Percentiles rank a stretch among this genome's conserved stretches.
Conservation (phyloP, 345 rosid genomes). For the Clausena lansium region DNA sequence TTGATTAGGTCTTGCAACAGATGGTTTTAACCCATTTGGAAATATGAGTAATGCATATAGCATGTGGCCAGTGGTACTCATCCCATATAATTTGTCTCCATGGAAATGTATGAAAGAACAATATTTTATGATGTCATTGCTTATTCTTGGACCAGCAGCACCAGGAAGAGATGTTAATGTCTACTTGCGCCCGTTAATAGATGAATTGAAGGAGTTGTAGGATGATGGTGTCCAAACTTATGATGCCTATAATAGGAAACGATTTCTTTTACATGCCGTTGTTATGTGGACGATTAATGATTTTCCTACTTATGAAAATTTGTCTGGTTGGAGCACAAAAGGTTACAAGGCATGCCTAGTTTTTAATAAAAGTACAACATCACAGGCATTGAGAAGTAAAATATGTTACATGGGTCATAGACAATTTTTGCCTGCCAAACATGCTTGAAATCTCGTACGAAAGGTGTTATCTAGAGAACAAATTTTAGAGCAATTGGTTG, state of each 20-base stretch:
- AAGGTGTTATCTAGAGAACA: not conserved
- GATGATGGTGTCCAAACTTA: not conserved
- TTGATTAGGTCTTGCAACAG: not conserved
- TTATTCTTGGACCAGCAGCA: not conserved
- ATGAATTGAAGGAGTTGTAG: not conserved
- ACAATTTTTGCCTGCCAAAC: too few species aligned
- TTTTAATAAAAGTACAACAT: not conserved
- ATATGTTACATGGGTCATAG: not conserved
- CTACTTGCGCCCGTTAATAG: not conserved
- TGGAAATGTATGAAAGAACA: not conserved
- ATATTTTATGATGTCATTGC: not conserved
- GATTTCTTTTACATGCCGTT: not conserved
- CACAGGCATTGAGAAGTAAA: not conserved
- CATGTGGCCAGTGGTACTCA: not conserved
- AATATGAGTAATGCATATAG: not conserved
- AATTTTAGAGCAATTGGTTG: not conserved
- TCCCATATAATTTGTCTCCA: not conserved
- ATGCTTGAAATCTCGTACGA: not conserved
- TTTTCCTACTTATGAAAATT: not conserved
- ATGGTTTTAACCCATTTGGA: not conserved
- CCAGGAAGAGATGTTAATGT: not conserved
- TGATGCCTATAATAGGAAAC: not conserved
- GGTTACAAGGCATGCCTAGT: not conserved
- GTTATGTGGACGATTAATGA: not conserved
- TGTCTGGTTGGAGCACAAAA: not conserved